Evolutionary conservation across 2,329 filamentous ascomycete species (phyloP), one percentile per base, ranked within the genome.

Genomic region (Sclerotinia trifoliorum): DNA sequence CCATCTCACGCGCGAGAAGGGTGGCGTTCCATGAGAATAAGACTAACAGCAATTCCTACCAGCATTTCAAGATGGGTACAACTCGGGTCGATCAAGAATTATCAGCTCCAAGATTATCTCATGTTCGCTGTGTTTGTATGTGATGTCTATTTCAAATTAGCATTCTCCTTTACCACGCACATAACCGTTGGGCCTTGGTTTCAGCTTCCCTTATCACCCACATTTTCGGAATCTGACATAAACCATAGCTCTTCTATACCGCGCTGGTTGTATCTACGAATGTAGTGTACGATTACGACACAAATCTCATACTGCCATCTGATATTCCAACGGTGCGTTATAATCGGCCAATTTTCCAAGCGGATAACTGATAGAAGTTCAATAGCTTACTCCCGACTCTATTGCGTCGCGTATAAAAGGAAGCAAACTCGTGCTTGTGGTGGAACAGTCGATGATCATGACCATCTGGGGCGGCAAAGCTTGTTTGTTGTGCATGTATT

Each of bases 341-440:
- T 60, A 6, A 26, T 49, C 24, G 35, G 32, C 19, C 44, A 42
- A 44, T 26, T 21, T 48, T 11, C 32, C 4, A 32, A n/a, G 17
- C 54, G n/a, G 19, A n/a, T 7, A 44, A 32, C 56, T 67, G 51
- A 67, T 35, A n/a, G 8, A 19, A 21, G 24, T 15, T 21, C 51
- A 61, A 67, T 26, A 67, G 65, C 78, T 88, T 60, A 86, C 85
- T 0, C 79, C 82, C 0, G 70, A 78, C 0, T 71, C 71, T 1
- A 76, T 75, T 48, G 66, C 60, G 54, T 71, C 69, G 13, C 70
- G 75, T 29, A 73, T 75, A 46, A 70, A 66, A 49, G 87, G 87
- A 15, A 88, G 85, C 57, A 89, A 89, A 80, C 83, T 86, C 79
- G 86, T 88, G 0, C 80, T 88, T 49, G 83, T 88, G 11, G 84